Evolutionary conservation across 2,329 filamentous ascomycete species (phyloP).

Genomic region (Leptographium flavum): DNA sequence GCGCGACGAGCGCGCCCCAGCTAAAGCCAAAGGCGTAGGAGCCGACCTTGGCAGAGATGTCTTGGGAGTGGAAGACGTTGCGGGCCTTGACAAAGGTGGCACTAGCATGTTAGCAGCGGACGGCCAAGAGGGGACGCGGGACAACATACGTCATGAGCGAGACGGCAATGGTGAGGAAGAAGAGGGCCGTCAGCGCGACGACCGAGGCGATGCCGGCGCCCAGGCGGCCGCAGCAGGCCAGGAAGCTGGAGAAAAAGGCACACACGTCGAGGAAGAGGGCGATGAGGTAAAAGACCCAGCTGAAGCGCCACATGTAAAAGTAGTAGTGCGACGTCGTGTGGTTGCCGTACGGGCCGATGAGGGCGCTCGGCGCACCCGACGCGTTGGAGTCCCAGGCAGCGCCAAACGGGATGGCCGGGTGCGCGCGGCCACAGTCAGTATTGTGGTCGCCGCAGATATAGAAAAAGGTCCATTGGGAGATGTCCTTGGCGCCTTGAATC

Average conservation of each 20-base stretch:
- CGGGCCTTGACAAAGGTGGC: slow-evolving; percentile 55
- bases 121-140: background rate
- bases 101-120: slow-evolving; percentile 15
- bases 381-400: slow-evolving; percentile 48
- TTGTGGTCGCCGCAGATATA: slow-evolving; percentile 57
- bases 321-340: slow-evolving; percentile 44
- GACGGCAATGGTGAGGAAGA: slow-evolving; percentile 54
- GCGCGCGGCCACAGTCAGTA: slow-evolving; percentile 47
- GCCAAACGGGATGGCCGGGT: slow-evolving; percentile 55
- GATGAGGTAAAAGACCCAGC: slow-evolving; percentile 83
- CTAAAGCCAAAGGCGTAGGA: slow-evolving; percentile 60
- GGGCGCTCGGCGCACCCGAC: slow-evolving; percentile 24
- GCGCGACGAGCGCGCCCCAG: slow-evolving; percentile 55
- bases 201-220: slow-evolving; percentile 53
- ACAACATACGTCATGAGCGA: slow-evolving; percentile 59
- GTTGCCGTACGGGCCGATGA: slow-evolving; percentile 38
- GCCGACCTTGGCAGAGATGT: slow-evolving; percentile 47
- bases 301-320: slow-evolving; percentile 81
- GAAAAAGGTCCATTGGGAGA: slow-evolving; percentile 85
- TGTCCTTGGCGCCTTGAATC: slow-evolving; percentile 52
- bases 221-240: slow-evolving; percentile 57
- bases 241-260: slow-evolving; percentile 52
- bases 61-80: slow-evolving; percentile 43
- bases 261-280: slow-evolving; percentile 62
- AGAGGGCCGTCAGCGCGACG: slow-evolving; percentile 42